phyloP scores from a whole-genome alignment of 148 eudicot species.

The Rhododendron griersonianum region DNA sequence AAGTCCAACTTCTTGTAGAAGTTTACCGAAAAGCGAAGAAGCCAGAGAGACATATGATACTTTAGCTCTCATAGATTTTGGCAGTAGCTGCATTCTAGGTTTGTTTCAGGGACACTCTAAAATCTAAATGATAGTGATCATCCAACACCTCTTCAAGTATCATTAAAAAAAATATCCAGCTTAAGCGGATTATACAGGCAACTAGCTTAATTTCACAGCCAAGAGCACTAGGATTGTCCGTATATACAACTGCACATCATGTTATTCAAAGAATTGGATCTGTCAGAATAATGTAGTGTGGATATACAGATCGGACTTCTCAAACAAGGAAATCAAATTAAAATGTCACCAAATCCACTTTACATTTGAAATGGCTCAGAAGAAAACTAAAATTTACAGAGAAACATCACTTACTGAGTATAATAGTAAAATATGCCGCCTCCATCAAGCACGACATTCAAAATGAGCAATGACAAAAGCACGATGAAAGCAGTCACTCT shows the following conservation, averaged over 20 bases:
- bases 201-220: background rate
- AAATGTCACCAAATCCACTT: constrained; percentile 1
- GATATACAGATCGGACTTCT: background rate
- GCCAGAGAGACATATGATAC: background rate
- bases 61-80: background rate
- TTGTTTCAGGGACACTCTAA: background rate
- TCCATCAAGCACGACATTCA: constrained; percentile 44
- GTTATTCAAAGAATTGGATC: background rate
- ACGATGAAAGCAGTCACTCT: constrained; percentile 52
- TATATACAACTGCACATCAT: background rate
- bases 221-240: background rate
- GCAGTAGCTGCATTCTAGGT: background rate
- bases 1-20: background rate
- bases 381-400: background rate
- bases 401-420: constrained; percentile 65
- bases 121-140: background rate
- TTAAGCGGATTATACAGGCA: background rate
- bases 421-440: constrained; percentile 57
- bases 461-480: constrained; percentile 44
- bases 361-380: background rate
- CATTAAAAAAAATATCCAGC: background rate
- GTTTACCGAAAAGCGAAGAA: background rate
- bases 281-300: background rate
- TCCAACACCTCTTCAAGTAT: background rate
- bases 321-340: background rate